Percentiles rank a stretch among this genome's conserved stretches.
Conservation (phyloP, 2,329 filamentous ascomycete genomes). For the Verticillium nubilum region DNA sequence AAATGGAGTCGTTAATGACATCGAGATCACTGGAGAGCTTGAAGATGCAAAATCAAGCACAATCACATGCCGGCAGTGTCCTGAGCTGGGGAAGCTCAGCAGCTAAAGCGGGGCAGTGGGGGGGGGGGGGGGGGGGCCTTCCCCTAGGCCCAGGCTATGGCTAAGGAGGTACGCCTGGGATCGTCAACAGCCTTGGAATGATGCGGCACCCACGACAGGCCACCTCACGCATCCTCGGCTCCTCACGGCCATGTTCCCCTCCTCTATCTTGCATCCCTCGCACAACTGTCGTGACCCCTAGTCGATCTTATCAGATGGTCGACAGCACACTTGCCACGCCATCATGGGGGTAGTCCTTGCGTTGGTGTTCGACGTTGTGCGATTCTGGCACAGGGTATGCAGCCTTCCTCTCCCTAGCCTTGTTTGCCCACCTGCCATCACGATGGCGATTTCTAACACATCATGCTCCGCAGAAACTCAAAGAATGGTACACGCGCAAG, state of each 20-base stretch:
- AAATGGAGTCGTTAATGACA: too few relatives aligned
- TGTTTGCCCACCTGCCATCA: background rate
- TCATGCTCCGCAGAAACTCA: slow-evolving; percentile 50
- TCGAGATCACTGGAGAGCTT: too few relatives aligned
- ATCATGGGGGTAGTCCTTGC: slow-evolving; percentile 39
- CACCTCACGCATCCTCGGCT: background rate
- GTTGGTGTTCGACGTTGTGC: slow-evolving; percentile 54
- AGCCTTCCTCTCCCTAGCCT: background rate
- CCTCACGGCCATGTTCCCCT: background rate
- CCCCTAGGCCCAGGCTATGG: too few relatives aligned
- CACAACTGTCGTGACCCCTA: background rate
- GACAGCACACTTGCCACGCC: background rate
- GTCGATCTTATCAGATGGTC: background rate
- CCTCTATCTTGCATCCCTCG: background rate
- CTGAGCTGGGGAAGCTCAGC: background rate
- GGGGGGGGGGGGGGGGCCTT: background rate
- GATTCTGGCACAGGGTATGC: slow-evolving; percentile 58
- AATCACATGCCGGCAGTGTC: background rate
- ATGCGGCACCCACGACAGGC: background rate
- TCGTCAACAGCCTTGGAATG: background rate
- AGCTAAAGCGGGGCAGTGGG: background rate
- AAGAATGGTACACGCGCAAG: slow-evolving; percentile 61
- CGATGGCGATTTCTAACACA: background rate
- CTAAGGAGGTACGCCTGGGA: too few relatives aligned
- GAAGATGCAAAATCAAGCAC: background rate